A percentile compares a stretch with the other conserved stretches of the same genome.
Conservation (phyloP, 1,284 basidiomycete genomes). For the Rhodofomes roseus region DNA sequence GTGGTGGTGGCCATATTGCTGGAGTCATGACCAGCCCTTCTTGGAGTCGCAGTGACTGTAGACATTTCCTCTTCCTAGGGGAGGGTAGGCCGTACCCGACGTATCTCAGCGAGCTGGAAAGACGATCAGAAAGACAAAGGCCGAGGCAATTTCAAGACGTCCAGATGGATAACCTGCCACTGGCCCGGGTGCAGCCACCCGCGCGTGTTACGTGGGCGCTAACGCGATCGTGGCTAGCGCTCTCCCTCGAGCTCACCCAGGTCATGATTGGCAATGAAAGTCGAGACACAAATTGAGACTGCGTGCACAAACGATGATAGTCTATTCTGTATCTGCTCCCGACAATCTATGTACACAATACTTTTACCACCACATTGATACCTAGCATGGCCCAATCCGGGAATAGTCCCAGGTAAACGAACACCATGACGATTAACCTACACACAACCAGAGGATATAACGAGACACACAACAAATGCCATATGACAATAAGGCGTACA, state of each 20-base stretch:
- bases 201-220: background rate
- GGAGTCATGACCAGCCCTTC: conserved; percentile 27
- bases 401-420: background rate
- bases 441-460: conserved; percentile 2
- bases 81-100: no score
- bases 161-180: no score
- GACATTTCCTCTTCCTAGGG: conserved; percentile 13
- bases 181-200: background rate
- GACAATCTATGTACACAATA: background rate
- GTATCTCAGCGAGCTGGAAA: no score
- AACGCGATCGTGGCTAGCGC: background rate
- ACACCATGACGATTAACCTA: conserved; percentile 5
- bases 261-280: no score
- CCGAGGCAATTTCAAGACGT: no score
- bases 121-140: no score
- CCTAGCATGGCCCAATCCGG: background rate
- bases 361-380: conserved; percentile 3
- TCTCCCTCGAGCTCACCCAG: no score
- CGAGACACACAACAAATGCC: background rate
- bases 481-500: conserved; percentile 3
- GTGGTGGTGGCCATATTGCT: conserved; percentile 36
- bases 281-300: no score
- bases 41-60: conserved; percentile 42
- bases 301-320: background rate
- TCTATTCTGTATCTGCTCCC: background rate